phyloP scores from a whole-genome alignment of 208 protist genomes.

The Crithidia fasciculata region DNA sequence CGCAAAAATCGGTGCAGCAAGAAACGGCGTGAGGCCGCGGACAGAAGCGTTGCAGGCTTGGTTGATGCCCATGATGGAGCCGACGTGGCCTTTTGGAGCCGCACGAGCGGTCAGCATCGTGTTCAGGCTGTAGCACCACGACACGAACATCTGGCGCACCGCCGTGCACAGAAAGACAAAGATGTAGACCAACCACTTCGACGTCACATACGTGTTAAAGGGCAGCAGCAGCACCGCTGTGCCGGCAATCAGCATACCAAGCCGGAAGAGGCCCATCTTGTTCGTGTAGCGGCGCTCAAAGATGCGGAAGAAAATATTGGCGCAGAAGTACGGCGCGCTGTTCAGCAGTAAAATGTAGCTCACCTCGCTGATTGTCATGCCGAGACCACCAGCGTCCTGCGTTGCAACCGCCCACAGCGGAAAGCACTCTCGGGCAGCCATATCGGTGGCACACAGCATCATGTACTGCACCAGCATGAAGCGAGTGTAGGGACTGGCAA shows the following conservation, averaged over 20 bases:
- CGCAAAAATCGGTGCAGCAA: constrained; percentile 51
- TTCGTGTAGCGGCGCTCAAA: constrained; percentile 34
- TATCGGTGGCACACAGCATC: constrained; percentile 48
- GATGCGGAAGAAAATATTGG: constrained; percentile 53
- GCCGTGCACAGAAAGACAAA: constrained; percentile 39
- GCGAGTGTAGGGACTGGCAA: constrained; percentile 38
- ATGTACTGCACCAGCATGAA: constrained; percentile 60
- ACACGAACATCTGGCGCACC: constrained; percentile 42
- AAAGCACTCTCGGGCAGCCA: constrained; percentile 45
- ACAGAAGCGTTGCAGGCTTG: constrained; percentile 56
- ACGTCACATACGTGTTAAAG: constrained; percentile 18
- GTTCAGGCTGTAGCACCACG: constrained; percentile 69
- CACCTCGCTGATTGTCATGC: constrained; percentile 33
- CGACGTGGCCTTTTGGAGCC: constrained; percentile 42
- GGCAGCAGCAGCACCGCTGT: constrained; percentile 23
- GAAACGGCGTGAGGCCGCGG: constrained; percentile 47
- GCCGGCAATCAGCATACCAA: constrained; percentile 27
- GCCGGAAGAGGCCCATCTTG: constrained; percentile 59
- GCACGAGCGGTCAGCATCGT: constrained; percentile 62
- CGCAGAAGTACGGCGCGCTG: constrained; percentile 48
- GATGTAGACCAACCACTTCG: constrained; percentile 12
- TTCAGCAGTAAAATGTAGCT: constrained; percentile 55
- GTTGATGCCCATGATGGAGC: constrained; percentile 68
- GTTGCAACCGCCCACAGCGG: constrained; percentile 69
- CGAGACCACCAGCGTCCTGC: constrained; percentile 42